Evolutionary conservation across 495 filamentous ascomycete species (phyloP).

Genomic region (Penicillium steckii): DNA sequence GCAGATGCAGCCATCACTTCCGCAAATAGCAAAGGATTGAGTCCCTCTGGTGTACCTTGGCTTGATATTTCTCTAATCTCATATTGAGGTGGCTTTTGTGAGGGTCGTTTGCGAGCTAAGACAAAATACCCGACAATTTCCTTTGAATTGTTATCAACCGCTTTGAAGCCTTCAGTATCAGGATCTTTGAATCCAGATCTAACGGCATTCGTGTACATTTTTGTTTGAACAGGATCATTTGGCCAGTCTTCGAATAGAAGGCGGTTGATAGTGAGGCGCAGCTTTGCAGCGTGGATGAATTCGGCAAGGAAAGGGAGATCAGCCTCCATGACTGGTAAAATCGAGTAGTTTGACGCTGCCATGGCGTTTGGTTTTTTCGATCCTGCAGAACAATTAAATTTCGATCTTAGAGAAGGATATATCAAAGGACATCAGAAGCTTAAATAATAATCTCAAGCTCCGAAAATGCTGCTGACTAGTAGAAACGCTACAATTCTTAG

Average conservation of each 20-base stretch:
- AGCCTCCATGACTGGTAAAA: slow-evolving; percentile 10
- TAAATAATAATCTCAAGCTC: neutral
- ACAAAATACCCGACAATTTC: slow-evolving; percentile 21
- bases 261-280: slow-evolving; percentile 30
- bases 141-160: slow-evolving; percentile 11
- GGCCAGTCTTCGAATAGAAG: slow-evolving; percentile 31
- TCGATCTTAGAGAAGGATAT: too few relatives aligned
- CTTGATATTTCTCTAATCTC: neutral
- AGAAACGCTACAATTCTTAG: too few relatives aligned
- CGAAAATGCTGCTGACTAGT: neutral
- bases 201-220: slow-evolving; percentile 16
- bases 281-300: slow-evolving; percentile 27
- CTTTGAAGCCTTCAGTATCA: slow-evolving; percentile 8
- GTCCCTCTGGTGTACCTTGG: slow-evolving; percentile 4
- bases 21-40: slow-evolving; percentile 11
- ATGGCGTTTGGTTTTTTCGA: slow-evolving; percentile 3
- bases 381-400: too few relatives aligned
- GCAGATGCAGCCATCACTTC: slow-evolving; percentile 7
- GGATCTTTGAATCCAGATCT: neutral
- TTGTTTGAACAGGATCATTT: slow-evolving; percentile 17
- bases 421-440: neutral
- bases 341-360: slow-evolving; percentile 10
- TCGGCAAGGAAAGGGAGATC: slow-evolving; percentile 18
- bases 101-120: slow-evolving; percentile 2
- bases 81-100: neutral